Base-by-base conservation (phyloP, 78 protist genomes). In the Dictyostelium brefeldianum region DNA sequence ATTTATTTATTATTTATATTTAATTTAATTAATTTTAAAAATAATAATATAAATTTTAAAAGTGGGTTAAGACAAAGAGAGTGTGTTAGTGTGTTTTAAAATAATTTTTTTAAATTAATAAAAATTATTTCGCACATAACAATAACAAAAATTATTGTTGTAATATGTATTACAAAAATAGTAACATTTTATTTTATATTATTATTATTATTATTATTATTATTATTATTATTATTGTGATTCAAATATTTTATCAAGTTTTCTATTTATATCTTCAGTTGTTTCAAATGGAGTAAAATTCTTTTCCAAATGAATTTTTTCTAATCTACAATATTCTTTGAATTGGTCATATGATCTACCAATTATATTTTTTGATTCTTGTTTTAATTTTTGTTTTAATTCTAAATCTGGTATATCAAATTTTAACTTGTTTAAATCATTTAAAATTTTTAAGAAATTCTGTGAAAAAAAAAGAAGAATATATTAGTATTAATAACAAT, bases 361-460 rank as follows among this genome's bases (percentile, higher is more conserved):
- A 31, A 87, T 43, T 22, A 47, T 87, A 62, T 57, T 48, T 48
- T 87, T 87, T 3, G 83, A 41, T 57, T 77, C 83, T 0, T 47
- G 27, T 77, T 56, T 70, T 77, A 87, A 62, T 77, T 87, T 74
- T 27, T 27, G 17, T 77, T 62, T 70, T 77, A 87, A 50, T 47
- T 87, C 92, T 50, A 62, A 50, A 65, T 87, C 92, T 20, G 92
- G 92, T 48, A 87, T 48, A 36, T 87, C 92, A 48, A 87, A 87
- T 64, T 87, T 87, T 41, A 87, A 77, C 51, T 87, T 87, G 41
- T 53, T 77, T 53, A 87, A 56, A 25, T 87, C 92, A 77, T 59
- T 87, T 11, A 87, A 51, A 1, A 77, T 57, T 77, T 87, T 87
- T 25, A 77, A 54, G 78, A 87, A 87, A n/a, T 48, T 77, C 84